Conservation (phyloP, 108 stramenopile species). For the Mediolabrus comicus region DNA sequence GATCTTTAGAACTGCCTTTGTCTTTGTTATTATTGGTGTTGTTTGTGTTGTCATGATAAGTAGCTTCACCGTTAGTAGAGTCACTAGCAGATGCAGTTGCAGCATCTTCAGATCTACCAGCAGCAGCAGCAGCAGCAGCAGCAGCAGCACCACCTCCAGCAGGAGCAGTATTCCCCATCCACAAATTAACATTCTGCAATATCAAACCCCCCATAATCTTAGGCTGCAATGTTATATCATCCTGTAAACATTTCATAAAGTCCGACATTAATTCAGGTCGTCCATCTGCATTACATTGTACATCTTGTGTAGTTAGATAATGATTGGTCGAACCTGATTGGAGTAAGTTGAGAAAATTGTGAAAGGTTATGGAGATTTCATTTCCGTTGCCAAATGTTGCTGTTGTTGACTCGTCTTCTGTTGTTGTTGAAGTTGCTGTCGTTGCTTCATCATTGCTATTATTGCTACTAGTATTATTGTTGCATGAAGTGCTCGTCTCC, state of each 20-base stretch:
- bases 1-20: too few species aligned
- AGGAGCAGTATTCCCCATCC: slow-evolving; percentile 88
- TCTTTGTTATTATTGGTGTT: not conserved
- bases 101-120: too few species aligned
- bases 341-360: slow-evolving; percentile 22
- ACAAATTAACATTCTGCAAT: slow-evolving; percentile 83
- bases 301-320: slow-evolving; percentile 61
- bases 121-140: too few species aligned
- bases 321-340: slow-evolving; percentile 19
- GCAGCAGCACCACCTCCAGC: too few species aligned
- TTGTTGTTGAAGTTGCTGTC: too few species aligned
- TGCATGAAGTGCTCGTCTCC: too few species aligned
- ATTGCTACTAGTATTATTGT: too few species aligned
- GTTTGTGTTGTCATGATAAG: not conserved
- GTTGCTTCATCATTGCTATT: too few species aligned
- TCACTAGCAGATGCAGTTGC: too few species aligned
- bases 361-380: slow-evolving; percentile 36
- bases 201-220: slow-evolving; percentile 65
- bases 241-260: slow-evolving; percentile 32
- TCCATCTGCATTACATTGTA: slow-evolving; percentile 41
- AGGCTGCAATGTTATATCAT: slow-evolving; percentile 72
- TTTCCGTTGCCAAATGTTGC: slow-evolving; percentile 38
- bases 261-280: slow-evolving; percentile 53
- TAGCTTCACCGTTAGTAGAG: not conserved
- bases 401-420: too few species aligned